These are phyloP conservation scores for Boletellus emodensis DNA, from an alignment of 768 basidiomycete genomes.

Conservation along the genomic window DNA sequence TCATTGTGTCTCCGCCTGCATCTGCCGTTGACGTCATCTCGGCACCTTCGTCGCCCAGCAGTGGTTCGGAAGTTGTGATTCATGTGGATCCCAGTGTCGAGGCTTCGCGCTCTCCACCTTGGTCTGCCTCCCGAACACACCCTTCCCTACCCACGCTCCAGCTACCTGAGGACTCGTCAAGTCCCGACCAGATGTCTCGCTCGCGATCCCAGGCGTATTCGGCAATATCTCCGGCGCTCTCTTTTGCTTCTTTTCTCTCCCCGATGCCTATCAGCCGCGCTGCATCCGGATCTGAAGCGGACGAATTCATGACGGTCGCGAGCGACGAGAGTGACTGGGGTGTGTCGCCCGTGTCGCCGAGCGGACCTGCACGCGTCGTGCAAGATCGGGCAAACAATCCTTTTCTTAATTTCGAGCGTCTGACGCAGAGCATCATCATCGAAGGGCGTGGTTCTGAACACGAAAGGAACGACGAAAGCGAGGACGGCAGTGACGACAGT, in stretches of 20 bases:
- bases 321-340: slow-evolving; percentile 17
- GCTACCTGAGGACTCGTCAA: slow-evolving; percentile 1
- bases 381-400: slow-evolving; percentile 15
- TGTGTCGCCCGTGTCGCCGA: neutral
- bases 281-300: slow-evolving; percentile 20
- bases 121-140: neutral
- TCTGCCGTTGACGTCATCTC: slow-evolving; percentile 25
- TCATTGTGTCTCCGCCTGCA: slow-evolving; percentile 24
- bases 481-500: slow-evolving; percentile 21
- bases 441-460: neutral
- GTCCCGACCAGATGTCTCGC: neutral
- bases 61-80: slow-evolving; percentile 15
- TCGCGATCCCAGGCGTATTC: slow-evolving; percentile 5
- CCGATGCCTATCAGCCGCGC: slow-evolving; percentile 17
- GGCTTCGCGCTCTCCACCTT: neutral
- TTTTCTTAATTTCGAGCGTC: slow-evolving; percentile 23
- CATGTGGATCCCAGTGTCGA: neutral
- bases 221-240: slow-evolving; percentile 16
- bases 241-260: slow-evolving; percentile 24
- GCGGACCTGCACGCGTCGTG: neutral
- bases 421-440: neutral
- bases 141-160: slow-evolving; percentile 12
- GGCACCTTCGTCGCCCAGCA: slow-evolving; percentile 19
- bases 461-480: slow-evolving; percentile 17
- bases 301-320: slow-evolving; percentile 25